A percentile compares a stretch with the other conserved stretches of the same genome.
phyloP scores from a whole-genome alignment of 306 rosid species.

The Rosa chinensis region DNA sequence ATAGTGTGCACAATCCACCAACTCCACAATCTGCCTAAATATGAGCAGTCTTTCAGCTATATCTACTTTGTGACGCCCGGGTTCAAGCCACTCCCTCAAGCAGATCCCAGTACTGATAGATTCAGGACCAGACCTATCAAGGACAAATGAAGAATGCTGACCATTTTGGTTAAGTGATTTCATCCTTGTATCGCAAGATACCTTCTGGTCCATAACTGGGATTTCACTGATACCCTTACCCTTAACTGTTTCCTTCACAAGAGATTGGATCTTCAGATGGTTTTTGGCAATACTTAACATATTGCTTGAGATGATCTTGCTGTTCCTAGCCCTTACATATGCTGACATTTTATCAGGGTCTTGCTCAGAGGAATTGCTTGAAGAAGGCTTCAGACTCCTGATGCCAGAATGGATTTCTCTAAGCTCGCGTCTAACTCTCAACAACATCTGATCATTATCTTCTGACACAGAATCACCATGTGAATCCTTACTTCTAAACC shows the following conservation, averaged over 20 bases:
- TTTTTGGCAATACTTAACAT: constrained; percentile 20
- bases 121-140: constrained; percentile 21
- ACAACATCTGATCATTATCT: constrained; percentile 37
- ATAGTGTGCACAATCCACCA: constrained; percentile 52
- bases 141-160: constrained; percentile 26
- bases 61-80: constrained; percentile 26
- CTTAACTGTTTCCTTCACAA: constrained; percentile 36
- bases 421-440: constrained; percentile 41
- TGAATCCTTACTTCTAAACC: constrained; percentile 30
- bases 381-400: constrained; percentile 25
- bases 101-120: constrained; percentile 32
- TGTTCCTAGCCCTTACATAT: constrained; percentile 32
- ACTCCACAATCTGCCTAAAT: constrained; percentile 57
- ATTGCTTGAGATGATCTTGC: constrained; percentile 37
- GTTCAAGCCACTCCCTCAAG: constrained; percentile 60
- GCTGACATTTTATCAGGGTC: constrained; percentile 31
- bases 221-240: constrained; percentile 43
- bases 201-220: constrained; percentile 24
- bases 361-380: constrained; percentile 24
- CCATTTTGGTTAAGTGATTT: constrained; percentile 25
- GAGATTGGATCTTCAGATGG: constrained; percentile 30
- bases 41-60: constrained; percentile 42
- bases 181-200: constrained; percentile 21
- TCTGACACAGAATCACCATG: constrained; percentile 21
- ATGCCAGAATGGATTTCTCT: constrained; percentile 30